phyloP scores from a whole-genome alignment of 2,329 filamentous ascomycete genomes.

The Cercospora sesami region DNA sequence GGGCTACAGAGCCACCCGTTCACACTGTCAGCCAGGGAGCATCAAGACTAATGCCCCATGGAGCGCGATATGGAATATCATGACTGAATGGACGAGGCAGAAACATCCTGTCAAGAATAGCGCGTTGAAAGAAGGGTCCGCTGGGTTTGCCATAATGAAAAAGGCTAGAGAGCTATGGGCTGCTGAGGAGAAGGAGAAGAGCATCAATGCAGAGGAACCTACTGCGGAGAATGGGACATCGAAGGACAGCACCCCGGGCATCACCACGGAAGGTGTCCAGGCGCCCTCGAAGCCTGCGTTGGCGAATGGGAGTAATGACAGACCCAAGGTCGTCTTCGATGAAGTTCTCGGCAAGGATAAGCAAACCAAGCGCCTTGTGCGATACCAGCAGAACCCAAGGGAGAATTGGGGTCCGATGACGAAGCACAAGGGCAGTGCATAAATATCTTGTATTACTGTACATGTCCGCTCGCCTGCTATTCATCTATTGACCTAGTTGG shows the following conservation, averaged over 20 bases:
- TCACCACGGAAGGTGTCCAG: constrained; percentile 21
- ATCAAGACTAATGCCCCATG: constrained; percentile 94
- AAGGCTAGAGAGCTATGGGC: constrained; percentile 46
- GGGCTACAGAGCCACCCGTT: constrained; percentile 80
- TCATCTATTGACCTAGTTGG: not conserved
- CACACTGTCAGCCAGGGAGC: constrained; percentile 84
- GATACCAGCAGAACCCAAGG: constrained; percentile 87
- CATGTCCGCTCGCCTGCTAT: not conserved
- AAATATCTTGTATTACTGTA: not conserved
- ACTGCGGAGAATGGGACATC: constrained; percentile 30
- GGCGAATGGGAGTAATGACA: constrained; percentile 32
- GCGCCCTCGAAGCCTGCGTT: constrained; percentile 2
- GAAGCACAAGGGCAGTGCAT: constrained; percentile 46
- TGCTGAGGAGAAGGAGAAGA: constrained; percentile 63
- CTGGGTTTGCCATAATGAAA: constrained; percentile 66
- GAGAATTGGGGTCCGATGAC: constrained; percentile 91
- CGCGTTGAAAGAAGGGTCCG: constrained; percentile 66
- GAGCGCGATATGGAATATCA: constrained; percentile 85
- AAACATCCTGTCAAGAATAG: constrained; percentile 73
- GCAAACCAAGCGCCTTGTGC: constrained; percentile 66
- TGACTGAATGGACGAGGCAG: constrained; percentile 87
- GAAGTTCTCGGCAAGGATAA: constrained; percentile 72
- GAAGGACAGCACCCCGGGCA: constrained; percentile 24
- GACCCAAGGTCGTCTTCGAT: constrained; percentile 71
- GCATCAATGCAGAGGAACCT: constrained; percentile 34